Base-by-base conservation (phyloP, 2,329 filamentous ascomycete species). In the Fusarium clavum region DNA sequence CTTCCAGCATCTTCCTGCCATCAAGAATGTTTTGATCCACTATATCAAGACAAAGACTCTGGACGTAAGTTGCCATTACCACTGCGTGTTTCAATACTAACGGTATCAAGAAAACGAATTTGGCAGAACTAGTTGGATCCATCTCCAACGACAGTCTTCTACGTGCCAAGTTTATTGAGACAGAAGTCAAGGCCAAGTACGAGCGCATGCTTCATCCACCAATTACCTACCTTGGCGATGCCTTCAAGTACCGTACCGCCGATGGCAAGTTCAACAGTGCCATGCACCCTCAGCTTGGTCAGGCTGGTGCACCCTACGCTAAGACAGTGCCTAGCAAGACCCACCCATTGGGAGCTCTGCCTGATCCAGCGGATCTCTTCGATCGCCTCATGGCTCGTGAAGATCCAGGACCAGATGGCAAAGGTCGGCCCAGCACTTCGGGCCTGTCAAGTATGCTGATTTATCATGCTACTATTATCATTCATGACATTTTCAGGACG, bases 401-500 rank as follows among this genome's bases (percentile, higher is more conserved):
- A 12, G 40, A 60, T 14, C 27, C 22, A 1, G 58, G 54, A 1
- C 70, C 43, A 45, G 43, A 80, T 27, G 82, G 84, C 58, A 76
- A 79, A 3, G 48, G 48, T 11, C 30, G 48, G 8, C 18, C 18
- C 1, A 38, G 32, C 16, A 52, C 48, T 14, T 81, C 81, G 30
- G 83, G 81, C 3, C 71, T 86, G 48, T 86, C 84, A 0, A 81
- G 77, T 27, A 79, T 84, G 68, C 75, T 86, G 11, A 83, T 86
- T 61, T 84, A 84, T 40, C 80, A 84, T 20, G 85, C 84, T 1
- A 83, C 83, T 5, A 83, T 86, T 53, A 84, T 86, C 60, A 86
- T 85, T 24, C 85, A 86, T 59, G 85, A 85, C 69, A 79, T 85
- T 38, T 85, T 85, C 70, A 77, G 81, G 41, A 76, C 76, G 43